A percentile compares a stretch with the other conserved stretches of the same genome.
Evolutionary conservation across 202 grass and related monocot species (phyloP).

Genomic region (Setaria italica): DNA sequence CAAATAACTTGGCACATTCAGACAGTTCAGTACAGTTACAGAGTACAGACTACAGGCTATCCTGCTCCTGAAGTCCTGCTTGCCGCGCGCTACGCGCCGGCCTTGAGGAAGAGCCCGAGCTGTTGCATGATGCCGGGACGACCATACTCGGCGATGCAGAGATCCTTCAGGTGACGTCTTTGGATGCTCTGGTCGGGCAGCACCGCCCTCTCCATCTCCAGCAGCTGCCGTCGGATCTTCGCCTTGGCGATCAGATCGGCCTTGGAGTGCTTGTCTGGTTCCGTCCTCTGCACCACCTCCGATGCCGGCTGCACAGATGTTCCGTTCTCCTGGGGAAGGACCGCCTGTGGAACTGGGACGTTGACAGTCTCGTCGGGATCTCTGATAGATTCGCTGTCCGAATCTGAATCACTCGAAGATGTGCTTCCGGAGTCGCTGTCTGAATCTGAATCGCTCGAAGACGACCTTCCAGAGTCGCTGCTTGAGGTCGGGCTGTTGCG

Average conservation of each 20-base stretch:
- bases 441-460: no score
- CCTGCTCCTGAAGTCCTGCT: not conserved
- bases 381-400: not conserved
- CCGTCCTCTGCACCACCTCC: not conserved
- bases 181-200: not conserved
- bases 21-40: not conserved
- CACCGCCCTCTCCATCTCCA: constrained; percentile 13
- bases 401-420: not conserved
- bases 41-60: not conserved
- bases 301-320: not conserved
- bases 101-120: constrained; percentile 19
- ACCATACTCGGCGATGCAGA: not conserved
- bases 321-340: not conserved
- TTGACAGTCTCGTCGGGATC: not conserved
- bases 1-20: not conserved
- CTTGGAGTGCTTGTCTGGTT: not conserved
- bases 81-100: not conserved
- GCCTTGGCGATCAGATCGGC: not conserved
- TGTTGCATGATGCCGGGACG: not conserved
- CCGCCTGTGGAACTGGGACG: not conserved
- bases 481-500: not conserved
- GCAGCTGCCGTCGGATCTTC: not conserved
- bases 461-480: not conserved
- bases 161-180: not conserved
- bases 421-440: not conserved